Conservation (phyloP, 202 grass and related monocot species). For the Sporobolus alterniflorus region DNA sequence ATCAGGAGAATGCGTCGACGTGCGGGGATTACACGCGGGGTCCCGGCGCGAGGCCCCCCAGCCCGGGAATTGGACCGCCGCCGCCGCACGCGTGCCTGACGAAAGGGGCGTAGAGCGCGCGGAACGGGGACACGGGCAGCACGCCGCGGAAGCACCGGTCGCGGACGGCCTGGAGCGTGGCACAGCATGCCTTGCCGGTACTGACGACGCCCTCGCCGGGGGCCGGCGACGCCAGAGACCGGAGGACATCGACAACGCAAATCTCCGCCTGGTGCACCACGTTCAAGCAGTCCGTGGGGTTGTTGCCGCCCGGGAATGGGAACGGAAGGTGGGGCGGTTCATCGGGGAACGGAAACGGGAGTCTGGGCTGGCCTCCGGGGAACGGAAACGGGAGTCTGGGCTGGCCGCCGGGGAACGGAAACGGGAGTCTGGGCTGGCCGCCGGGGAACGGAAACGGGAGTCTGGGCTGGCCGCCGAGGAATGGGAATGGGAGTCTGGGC, state of each 20-base stretch:
- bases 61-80: not conserved
- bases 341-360: no score
- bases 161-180: not conserved
- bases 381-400: not conserved
- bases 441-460: not conserved
- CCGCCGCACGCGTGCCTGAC: slow-evolving; percentile 24
- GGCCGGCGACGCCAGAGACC: not conserved
- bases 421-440: not conserved
- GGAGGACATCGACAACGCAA: not conserved
- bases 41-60: not conserved
- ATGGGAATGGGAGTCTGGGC: not conserved
- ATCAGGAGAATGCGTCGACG: no score
- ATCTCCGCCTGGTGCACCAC: not conserved
- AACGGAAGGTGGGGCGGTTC: not conserved
- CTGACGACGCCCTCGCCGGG: not conserved
- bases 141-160: slow-evolving; percentile 21
- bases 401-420: not conserved
- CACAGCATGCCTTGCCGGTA: slow-evolving; percentile 19
- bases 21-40: not conserved
- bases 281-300: not conserved
- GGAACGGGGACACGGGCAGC: slow-evolving; percentile 7
- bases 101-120: slow-evolving; percentile 3
- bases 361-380: not conserved
- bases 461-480: not conserved
- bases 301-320: not conserved